These are phyloP conservation scores for Tetracladium marchalianum DNA, from an alignment of 495 filamentous ascomycete species.

Conservation along the genomic window DNA sequence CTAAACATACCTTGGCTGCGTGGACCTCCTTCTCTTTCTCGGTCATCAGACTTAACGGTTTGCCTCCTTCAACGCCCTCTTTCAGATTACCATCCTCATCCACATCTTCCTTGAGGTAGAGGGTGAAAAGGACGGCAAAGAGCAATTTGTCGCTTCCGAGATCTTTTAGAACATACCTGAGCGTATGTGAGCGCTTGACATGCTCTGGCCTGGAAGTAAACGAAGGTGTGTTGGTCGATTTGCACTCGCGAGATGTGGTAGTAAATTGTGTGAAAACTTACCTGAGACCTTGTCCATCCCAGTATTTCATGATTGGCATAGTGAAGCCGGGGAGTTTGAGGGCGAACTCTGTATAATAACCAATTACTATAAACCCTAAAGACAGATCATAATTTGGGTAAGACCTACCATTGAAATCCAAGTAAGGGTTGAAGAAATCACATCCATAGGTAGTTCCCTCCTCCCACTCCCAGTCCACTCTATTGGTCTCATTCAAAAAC, in stretches of 20 bases:
- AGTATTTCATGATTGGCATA: conserved; percentile 67
- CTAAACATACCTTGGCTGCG: neutral
- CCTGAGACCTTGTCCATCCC: conserved; percentile 59
- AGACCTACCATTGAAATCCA: conserved; percentile 64
- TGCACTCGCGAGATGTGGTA: neutral
- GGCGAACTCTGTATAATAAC: conserved; percentile 47
- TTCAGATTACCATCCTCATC: conserved; percentile 48
- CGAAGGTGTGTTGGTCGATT: conserved; percentile 1
- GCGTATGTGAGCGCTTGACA: conserved; percentile 46
- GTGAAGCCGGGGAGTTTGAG: conserved; percentile 70
- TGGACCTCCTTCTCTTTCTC: conserved; percentile 6
- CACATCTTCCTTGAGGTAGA: conserved; percentile 53
- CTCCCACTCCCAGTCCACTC: conserved; percentile 39
- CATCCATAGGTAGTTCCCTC: conserved; percentile 49
- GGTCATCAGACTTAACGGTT: conserved; percentile 9
- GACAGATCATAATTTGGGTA: neutral
- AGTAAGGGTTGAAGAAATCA: conserved; percentile 90
- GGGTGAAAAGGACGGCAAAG: conserved; percentile 68
- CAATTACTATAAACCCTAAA: neutral
- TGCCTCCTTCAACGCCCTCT: conserved; percentile 22
- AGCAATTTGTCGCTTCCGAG: conserved; percentile 56
- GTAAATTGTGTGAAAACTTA: conserved; percentile 10
- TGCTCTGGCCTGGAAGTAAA: conserved; percentile 14
- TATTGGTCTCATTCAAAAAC: conserved; percentile 44
- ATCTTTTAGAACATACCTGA: conserved; percentile 85